Evolutionary conservation across 1,284 basidiomycete species (phyloP).

Genomic region (Ganoderma sinense): DNA sequence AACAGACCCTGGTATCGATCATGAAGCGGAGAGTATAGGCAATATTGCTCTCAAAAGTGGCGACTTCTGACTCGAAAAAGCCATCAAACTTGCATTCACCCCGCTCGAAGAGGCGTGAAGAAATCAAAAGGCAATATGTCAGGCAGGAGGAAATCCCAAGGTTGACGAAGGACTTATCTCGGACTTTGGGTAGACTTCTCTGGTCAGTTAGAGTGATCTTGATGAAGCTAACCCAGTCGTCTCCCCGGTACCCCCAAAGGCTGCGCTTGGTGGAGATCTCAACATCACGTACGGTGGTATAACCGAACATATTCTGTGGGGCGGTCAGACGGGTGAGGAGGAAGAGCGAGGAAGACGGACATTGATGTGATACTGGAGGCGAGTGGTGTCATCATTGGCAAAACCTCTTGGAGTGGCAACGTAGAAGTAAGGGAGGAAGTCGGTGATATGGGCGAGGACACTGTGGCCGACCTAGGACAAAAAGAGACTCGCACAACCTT

Average conservation of each 20-base stretch:
- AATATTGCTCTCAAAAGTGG: constrained; percentile 94
- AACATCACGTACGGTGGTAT: constrained; percentile 58
- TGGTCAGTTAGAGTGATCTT: constrained; percentile 82
- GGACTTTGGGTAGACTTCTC: constrained; percentile 81
- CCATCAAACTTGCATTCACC: constrained; percentile 81
- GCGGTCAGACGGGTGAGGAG: neutral
- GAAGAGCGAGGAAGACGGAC: constrained; percentile 51
- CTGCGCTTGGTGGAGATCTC: constrained; percentile 75
- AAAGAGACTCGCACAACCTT: constrained; percentile 2
- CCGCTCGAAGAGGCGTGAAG: constrained; percentile 84
- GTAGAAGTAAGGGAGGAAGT: constrained; percentile 93
- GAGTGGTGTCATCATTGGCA: constrained; percentile 65
- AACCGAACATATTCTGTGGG: constrained; percentile 40
- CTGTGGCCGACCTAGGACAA: constrained; percentile 80
- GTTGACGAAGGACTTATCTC: constrained; percentile 75
- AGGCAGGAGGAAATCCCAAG: constrained; percentile 23
- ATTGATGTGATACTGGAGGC: constrained; percentile 80
- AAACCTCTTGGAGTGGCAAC: constrained; percentile 88
- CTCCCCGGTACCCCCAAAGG: constrained; percentile 89
- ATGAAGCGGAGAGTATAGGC: constrained; percentile 91
- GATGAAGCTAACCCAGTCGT: constrained; percentile 82
- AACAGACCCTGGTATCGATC: constrained; percentile 88
- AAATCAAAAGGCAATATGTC: constrained; percentile 12
- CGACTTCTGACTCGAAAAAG: constrained; percentile 62
- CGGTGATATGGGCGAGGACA: constrained; percentile 82